phyloP scores from a whole-genome alignment of 2,329 filamentous ascomycete species.

The Claviceps africana region DNA sequence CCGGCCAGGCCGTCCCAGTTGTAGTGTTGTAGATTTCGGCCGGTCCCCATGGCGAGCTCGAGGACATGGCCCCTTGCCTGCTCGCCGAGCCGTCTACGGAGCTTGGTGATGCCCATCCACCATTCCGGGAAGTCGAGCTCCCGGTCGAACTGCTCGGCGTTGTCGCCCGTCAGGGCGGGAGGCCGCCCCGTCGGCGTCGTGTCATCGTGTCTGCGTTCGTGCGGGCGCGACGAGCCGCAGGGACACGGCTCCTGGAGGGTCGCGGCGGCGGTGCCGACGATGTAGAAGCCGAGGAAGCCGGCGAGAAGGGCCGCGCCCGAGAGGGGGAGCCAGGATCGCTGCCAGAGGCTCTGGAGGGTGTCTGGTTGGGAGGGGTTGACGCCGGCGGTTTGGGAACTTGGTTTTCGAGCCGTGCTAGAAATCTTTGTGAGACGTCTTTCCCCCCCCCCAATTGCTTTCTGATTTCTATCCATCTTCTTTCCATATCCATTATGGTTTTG shows the following conservation, averaged over 20 bases:
- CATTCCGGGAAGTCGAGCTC: constrained; percentile 43
- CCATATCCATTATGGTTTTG: too few relatives aligned
- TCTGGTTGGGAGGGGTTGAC: constrained; percentile 14
- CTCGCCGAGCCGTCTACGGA: constrained; percentile 35
- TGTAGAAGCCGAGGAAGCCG: constrained; percentile 33
- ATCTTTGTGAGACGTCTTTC: not conserved
- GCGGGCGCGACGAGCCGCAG: constrained; percentile 8
- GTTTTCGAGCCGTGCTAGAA: not conserved
- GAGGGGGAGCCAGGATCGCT: constrained; percentile 28
- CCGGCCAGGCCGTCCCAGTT: constrained; percentile 33
- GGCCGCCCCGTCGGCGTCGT: constrained; percentile 34
- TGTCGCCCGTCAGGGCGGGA: constrained; percentile 28
- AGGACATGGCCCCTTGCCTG: constrained; percentile 42
- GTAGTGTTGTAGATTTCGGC: constrained; percentile 46
- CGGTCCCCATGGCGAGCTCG: constrained; percentile 49
- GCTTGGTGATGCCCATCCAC: constrained; percentile 38
- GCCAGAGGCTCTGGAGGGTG: constrained; percentile 23
- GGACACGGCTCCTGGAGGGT: constrained; percentile 15
- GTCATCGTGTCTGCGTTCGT: constrained; percentile 15
- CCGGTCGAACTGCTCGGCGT: constrained; percentile 43
- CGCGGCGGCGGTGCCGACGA: constrained; percentile 25
- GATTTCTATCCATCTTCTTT: too few relatives aligned
- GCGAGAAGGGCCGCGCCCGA: constrained; percentile 32
- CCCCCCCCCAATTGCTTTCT: too few relatives aligned
- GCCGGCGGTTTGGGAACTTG: constrained; percentile 1